A percentile compares a stretch with the other conserved stretches of the same genome.
These are phyloP conservation scores for Epithemia pelagica DNA, from an alignment of 108 stramenopile species.

Conservation along the genomic window DNA sequence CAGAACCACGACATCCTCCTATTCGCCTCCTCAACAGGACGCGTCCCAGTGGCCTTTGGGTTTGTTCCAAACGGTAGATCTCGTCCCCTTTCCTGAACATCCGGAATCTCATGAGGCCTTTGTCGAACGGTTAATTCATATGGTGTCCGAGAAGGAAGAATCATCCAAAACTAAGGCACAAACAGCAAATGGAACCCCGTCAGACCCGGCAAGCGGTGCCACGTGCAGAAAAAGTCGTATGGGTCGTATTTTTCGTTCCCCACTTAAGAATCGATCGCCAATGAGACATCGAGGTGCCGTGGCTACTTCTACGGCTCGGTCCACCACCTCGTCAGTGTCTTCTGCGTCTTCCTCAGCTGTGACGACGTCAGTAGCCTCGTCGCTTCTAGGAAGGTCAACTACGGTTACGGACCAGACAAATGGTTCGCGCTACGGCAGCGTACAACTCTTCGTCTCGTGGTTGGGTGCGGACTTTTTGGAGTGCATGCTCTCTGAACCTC, in stretches of 20 bases:
- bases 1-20: no score
- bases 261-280: not conserved
- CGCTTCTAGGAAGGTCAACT: not conserved
- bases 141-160: not conserved
- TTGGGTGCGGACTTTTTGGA: slow-evolving; percentile 65
- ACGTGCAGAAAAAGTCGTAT: not conserved
- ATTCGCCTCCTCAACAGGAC: not conserved
- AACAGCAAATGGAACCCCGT: not conserved
- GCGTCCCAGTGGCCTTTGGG: not conserved
- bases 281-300: not conserved
- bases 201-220: not conserved
- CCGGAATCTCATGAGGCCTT: not conserved
- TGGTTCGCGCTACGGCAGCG: not conserved
- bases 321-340: not conserved
- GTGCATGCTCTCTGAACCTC: slow-evolving; percentile 49
- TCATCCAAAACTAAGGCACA: not conserved
- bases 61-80: not conserved
- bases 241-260: not conserved
- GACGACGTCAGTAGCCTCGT: not conserved
- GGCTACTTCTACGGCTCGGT: not conserved
- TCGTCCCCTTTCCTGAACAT: not conserved
- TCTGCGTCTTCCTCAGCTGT: not conserved
- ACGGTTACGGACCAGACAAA: not conserved
- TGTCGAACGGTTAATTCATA: not conserved
- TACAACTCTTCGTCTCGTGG: slow-evolving; percentile 44